Percentiles rank a stretch among this genome's conserved stretches.
These are phyloP conservation scores for Naumovozyma castellii DNA, from an alignment of 805 yeast species.

Conservation along the genomic window DNA sequence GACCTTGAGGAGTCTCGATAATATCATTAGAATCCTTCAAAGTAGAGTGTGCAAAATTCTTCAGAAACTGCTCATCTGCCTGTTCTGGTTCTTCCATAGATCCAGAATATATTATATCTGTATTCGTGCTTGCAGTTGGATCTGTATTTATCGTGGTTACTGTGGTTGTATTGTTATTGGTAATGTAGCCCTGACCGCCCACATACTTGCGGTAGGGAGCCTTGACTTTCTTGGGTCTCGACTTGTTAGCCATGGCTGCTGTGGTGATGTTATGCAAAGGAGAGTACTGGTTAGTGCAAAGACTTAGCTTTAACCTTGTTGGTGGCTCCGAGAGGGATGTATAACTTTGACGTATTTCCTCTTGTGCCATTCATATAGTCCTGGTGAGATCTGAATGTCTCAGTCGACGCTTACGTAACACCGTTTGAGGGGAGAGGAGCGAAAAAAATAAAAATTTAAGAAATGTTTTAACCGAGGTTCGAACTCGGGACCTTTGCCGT, in stretches of 20 bases:
- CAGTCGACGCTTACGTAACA: too few species aligned
- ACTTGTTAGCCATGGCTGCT: slow-evolving; percentile 64
- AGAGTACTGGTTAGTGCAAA: too few species aligned
- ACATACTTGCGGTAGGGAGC: slow-evolving; percentile 75
- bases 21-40: slow-evolving; percentile 1
- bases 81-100: neutral
- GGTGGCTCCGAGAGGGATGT: neutral
- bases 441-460: slow-evolving; percentile 2
- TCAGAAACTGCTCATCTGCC: neutral
- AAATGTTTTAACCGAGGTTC: slow-evolving; percentile 31
- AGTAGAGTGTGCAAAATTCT: neutral
- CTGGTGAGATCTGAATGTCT: neutral
- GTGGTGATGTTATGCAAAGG: too few species aligned
- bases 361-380: neutral
- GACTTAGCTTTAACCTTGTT: too few species aligned
- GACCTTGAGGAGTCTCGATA: slow-evolving; percentile 13
- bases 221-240: slow-evolving; percentile 73
- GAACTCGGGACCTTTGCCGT: slow-evolving; percentile 35
- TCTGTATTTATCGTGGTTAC: neutral
- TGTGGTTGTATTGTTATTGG: neutral
- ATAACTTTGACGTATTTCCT: neutral
- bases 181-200: slow-evolving; percentile 32
- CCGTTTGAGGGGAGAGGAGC: neutral
- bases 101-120: neutral
- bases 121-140: neutral